Evolutionary conservation across 768 basidiomycete genomes (phyloP).

Genomic region (Lactarius sanguifluus): DNA sequence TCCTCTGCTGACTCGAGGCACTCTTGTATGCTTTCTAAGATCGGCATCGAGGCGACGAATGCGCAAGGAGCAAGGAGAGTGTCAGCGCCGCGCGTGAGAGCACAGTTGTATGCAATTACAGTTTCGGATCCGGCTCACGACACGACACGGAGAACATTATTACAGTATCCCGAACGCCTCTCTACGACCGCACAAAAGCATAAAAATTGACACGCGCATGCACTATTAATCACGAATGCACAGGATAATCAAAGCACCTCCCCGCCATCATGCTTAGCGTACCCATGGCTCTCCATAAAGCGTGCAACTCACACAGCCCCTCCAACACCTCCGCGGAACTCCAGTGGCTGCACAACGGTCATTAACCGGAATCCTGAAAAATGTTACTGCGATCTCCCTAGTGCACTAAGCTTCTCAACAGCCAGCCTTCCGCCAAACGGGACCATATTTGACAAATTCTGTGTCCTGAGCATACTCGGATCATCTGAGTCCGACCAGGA

Average conservation of each 20-base stretch:
- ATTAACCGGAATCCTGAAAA: slow-evolving; percentile 74
- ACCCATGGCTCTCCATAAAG: slow-evolving; percentile 68
- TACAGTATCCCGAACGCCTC: neutral
- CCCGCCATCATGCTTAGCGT: slow-evolving; percentile 65
- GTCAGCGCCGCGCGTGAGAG: neutral
- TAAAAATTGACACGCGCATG: neutral
- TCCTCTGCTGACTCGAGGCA: slow-evolving; percentile 66
- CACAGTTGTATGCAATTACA: neutral
- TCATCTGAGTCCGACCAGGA: slow-evolving; percentile 28
- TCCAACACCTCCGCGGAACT: slow-evolving; percentile 57
- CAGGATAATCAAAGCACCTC: slow-evolving; percentile 41
- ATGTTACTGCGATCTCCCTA: slow-evolving; percentile 31
- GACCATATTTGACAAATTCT: slow-evolving; percentile 59
- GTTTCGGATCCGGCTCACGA: neutral
- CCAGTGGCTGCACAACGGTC: slow-evolving; percentile 62
- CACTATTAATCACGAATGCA: neutral
- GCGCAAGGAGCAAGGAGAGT: neutral
- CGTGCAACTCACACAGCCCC: slow-evolving; percentile 61
- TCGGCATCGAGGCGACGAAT: slow-evolving; percentile 23
- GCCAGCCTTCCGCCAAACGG: slow-evolving; percentile 77
- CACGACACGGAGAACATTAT: too few relatives aligned
- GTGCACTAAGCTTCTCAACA: slow-evolving; percentile 33
- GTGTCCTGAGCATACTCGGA: slow-evolving; percentile 37
- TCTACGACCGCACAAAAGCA: too few relatives aligned
- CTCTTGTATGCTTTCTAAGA: slow-evolving; percentile 26